These are phyloP conservation scores for Trichosporon asahii DNA, from an alignment of 1,284 basidiomycete species.

Conservation along the genomic window DNA sequence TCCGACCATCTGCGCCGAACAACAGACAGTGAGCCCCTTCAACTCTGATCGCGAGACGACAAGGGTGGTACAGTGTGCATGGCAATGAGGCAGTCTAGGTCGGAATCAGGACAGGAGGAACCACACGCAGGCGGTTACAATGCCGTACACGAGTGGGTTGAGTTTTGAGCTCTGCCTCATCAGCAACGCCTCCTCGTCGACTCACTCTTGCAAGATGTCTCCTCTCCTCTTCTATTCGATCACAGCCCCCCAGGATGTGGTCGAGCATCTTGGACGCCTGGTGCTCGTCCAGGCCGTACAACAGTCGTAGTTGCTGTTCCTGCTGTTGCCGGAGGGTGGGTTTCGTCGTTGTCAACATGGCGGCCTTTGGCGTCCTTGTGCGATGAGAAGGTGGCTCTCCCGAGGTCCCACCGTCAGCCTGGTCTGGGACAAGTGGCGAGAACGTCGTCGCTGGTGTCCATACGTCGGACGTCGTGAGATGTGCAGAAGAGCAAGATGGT, in stretches of 20 bases:
- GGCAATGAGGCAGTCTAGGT: not conserved
- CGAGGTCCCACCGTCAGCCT: not conserved
- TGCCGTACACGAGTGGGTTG: slow-evolving; percentile 1
- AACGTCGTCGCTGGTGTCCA: not conserved
- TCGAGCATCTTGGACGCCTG: not conserved
- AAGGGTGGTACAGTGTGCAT: not conserved
- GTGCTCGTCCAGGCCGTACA: not conserved
- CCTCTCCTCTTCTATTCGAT: not conserved
- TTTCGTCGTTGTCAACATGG: not conserved
- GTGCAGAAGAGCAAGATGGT: not conserved
- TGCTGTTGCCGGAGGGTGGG: not conserved
- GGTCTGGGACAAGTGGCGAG: not conserved
- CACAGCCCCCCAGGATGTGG: not conserved
- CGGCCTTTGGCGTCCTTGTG: no score
- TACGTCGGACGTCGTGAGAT: not conserved
- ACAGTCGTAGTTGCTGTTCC: not conserved
- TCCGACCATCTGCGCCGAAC: not conserved
- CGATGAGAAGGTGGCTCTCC: no score
- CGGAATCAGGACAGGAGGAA: not conserved
- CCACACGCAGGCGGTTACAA: not conserved
- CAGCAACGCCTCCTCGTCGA: not conserved
- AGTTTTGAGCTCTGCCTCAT: not conserved
- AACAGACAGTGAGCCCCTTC: not conserved
- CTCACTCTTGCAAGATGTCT: not conserved
- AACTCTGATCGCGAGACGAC: no score